Percentiles rank a stretch among this genome's conserved stretches.
Evolutionary conservation across 306 rosid genomes (phyloP).

Genomic region (Biancaea sappan): DNA sequence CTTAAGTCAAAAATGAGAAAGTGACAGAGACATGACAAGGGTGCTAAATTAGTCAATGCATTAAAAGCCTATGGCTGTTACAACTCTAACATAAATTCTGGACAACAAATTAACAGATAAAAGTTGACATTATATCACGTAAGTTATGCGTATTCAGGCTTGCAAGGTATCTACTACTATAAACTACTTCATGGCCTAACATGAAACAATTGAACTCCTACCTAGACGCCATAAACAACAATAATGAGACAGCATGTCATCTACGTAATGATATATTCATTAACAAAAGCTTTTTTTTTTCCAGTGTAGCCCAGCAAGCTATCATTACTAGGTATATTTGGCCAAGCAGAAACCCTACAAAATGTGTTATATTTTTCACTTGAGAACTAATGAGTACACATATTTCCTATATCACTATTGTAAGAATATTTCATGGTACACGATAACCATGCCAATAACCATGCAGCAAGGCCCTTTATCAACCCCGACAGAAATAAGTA

Average conservation of each 20-base stretch:
- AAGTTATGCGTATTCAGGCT: not conserved
- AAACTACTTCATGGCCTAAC: not conserved
- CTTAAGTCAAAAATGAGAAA: not conserved
- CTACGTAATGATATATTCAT: constrained; percentile 2
- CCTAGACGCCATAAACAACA: constrained; percentile 3
- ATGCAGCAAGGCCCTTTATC: not conserved
- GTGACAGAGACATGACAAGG: not conserved
- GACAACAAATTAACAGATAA: not conserved
- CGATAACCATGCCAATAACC: not conserved
- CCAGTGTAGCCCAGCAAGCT: constrained; percentile 2
- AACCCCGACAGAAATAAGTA: not conserved
- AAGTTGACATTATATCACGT: not conserved
- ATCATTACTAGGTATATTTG: constrained; percentile 7
- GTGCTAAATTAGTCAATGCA: not conserved
- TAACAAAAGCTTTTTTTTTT: not conserved
- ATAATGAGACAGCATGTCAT: not conserved
- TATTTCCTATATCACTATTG: not conserved
- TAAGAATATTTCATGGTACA: not conserved
- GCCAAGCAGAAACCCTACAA: not conserved
- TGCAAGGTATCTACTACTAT: not conserved
- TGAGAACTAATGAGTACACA: not conserved
- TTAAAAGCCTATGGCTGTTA: not conserved
- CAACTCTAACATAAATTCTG: not conserved
- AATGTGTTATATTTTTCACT: not conserved
- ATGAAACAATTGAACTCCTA: constrained; percentile 12